These are phyloP conservation scores for Histomonas meleagridis DNA, from an alignment of 208 protist genomes.

Conservation along the genomic window DNA sequence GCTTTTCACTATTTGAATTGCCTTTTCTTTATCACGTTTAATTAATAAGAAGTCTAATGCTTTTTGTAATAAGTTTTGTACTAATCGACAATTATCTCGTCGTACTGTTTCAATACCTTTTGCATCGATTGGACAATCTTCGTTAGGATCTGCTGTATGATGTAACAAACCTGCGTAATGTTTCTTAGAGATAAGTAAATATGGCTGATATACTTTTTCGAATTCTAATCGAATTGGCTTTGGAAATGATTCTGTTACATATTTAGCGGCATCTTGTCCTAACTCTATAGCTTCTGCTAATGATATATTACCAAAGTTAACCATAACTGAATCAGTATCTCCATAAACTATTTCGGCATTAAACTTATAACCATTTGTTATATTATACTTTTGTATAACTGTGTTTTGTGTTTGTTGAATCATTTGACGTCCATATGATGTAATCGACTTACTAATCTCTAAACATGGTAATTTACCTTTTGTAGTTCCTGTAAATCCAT, in stretches of 20 bases:
- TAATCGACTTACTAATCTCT: conserved; percentile 79
- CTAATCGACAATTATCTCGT: conserved; percentile 91
- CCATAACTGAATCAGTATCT: conserved; percentile 98
- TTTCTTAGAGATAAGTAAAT: conserved; percentile 98
- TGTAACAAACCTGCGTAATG: conserved; percentile 86
- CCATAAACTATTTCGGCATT: conserved; percentile 91
- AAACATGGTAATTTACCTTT: conserved; percentile 95
- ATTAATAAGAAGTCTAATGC: conserved; percentile 41
- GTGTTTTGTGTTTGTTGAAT: conserved; percentile 79
- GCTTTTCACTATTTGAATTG: conserved; percentile 66
- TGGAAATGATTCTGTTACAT: conserved; percentile 66
- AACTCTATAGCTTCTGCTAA: conserved; percentile 46
- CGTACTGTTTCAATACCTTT: conserved; percentile 81
- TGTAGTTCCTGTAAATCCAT: conserved; percentile 95
- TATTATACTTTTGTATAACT: conserved; percentile 71
- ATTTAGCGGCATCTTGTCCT: conserved; percentile 72
- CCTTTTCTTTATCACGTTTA: conserved; percentile 50
- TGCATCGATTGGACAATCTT: conserved; percentile 82
- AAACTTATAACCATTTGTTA: conserved; percentile 68
- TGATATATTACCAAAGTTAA: conserved; percentile 57
- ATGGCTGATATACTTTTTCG: conserved; percentile 97
- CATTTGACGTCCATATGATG: conserved; percentile 91
- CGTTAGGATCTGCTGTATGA: conserved; percentile 75
- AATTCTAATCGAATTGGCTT: conserved; percentile 93
- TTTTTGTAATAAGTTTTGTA: conserved; percentile 63